Percentiles rank a stretch among this genome's conserved stretches.
Evolutionary conservation across 2,329 filamentous ascomycete genomes (phyloP).

Genomic region (Colletotrichum euphorbiae): DNA sequence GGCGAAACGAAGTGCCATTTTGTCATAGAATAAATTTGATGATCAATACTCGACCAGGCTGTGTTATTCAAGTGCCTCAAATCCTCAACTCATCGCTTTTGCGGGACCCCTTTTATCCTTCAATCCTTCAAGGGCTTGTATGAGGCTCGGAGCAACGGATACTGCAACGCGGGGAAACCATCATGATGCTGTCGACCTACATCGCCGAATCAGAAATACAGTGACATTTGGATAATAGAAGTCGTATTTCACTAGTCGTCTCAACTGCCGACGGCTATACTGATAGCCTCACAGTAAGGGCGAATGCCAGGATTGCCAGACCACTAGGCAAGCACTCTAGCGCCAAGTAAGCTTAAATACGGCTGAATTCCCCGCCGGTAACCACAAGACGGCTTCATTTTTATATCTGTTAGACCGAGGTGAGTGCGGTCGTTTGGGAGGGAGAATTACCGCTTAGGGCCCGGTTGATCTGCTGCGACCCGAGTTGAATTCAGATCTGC

Average conservation of each 20-base stretch:
- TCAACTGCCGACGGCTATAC: slow-evolving; percentile 8
- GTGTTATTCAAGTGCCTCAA: not conserved
- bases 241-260: not conserved
- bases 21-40: not conserved
- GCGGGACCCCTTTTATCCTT: not conserved
- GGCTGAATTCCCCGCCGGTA: not conserved
- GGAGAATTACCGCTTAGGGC: not conserved
- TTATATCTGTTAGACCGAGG: not conserved
- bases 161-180: not conserved
- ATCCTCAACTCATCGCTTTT: not conserved
- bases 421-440: not conserved
- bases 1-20: slow-evolving; percentile 1
- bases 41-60: not conserved
- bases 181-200: not conserved
- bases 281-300: not conserved
- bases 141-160: slow-evolving; percentile 12
- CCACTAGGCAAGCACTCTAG: not conserved
- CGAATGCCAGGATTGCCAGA: no score
- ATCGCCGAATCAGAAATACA: no score
- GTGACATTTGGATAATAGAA: slow-evolving; percentile 3
- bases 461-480: not conserved
- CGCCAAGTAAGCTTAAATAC: not conserved
- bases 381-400: not conserved
- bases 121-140: not conserved
- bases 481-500: not conserved